A percentile compares a stretch with the other conserved stretches of the same genome.
Conservation (phyloP, 2,329 filamentous ascomycete genomes). For the Beauveria medogensis region DNA sequence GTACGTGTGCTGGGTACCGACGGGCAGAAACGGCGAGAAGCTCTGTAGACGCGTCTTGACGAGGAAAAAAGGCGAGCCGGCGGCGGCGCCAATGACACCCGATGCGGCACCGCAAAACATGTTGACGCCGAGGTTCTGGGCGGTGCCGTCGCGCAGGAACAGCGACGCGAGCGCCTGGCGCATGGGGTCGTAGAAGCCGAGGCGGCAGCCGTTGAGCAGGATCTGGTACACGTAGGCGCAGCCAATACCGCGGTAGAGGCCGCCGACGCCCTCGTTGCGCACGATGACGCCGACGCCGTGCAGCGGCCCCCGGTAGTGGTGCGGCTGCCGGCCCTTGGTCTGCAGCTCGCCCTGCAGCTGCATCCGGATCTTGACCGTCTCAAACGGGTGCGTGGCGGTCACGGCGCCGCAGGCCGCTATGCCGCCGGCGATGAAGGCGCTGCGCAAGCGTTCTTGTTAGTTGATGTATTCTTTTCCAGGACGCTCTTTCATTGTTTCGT, state of each 20-base stretch:
- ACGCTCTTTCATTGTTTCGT: no score
- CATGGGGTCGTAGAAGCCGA: conserved; percentile 96
- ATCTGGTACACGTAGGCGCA: conserved; percentile 96
- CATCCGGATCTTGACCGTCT: conserved; percentile 97
- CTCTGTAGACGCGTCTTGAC: conserved; percentile 95
- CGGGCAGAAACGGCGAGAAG: conserved; percentile 83
- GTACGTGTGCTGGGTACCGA: conserved; percentile 95
- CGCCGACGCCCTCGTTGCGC: conserved; percentile 77
- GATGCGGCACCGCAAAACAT: conserved; percentile 86
- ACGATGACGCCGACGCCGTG: conserved; percentile 88
- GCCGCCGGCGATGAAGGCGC: conserved; percentile 91
- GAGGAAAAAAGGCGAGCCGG: conserved; percentile 93
- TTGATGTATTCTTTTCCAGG: not conserved
- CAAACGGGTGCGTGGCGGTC: conserved; percentile 94
- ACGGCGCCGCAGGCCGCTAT: conserved; percentile 96
- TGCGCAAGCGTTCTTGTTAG: conserved; percentile 20
- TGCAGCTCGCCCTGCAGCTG: conserved; percentile 95
- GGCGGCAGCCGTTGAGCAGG: conserved; percentile 87
- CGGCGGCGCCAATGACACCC: conserved; percentile 84
- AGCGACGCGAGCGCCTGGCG: conserved; percentile 61
- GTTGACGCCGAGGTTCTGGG: conserved; percentile 83
- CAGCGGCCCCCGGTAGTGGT: conserved; percentile 83
- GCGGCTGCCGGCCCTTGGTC: conserved; percentile 72
- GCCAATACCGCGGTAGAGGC: conserved; percentile 81
- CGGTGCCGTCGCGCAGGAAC: conserved; percentile 62